phyloP scores from a whole-genome alignment of 306 rosid species.

The Phaseolus lunatus region DNA sequence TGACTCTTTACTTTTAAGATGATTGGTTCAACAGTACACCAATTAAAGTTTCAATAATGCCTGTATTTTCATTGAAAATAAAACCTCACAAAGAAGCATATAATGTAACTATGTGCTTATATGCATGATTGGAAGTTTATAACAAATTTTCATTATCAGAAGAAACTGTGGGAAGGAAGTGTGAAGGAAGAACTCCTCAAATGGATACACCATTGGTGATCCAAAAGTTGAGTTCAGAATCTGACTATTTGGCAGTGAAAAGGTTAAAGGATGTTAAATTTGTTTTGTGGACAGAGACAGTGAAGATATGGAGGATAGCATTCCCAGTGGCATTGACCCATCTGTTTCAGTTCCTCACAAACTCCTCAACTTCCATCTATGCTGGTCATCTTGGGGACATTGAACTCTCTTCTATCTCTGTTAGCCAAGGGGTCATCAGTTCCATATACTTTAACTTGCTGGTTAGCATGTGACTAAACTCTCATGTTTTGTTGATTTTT shows the following conservation, averaged over 20 bases:
- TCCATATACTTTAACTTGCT: constrained; percentile 61
- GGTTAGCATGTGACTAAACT: constrained; percentile 18
- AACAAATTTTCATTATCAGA: background rate
- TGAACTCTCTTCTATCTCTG: constrained; percentile 72
- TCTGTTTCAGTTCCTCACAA: constrained; percentile 51
- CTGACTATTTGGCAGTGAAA: constrained; percentile 54
- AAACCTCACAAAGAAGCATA: too few relatives aligned
- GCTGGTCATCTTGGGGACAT: constrained; percentile 79
- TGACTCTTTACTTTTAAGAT: too few relatives aligned
- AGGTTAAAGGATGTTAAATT: constrained; percentile 42
- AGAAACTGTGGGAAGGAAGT: background rate
- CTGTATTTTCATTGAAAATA: too few relatives aligned
- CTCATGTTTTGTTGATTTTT: constrained; percentile 16
- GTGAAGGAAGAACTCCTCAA: background rate
- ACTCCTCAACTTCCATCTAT: constrained; percentile 57
- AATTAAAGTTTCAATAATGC: too few relatives aligned
- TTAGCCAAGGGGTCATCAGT: constrained; percentile 49
- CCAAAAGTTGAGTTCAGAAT: background rate
- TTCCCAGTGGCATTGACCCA: constrained; percentile 55
- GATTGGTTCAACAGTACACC: too few relatives aligned
- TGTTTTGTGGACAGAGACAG: constrained; percentile 52
- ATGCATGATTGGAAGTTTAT: background rate
- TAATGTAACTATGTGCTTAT: background rate
- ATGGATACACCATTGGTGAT: constrained; percentile 40
- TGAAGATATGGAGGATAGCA: constrained; percentile 63